Evolutionary conservation across 2,329 filamentous ascomycete genomes (phyloP).

Genomic region (Annulohypoxylon truncatum): DNA sequence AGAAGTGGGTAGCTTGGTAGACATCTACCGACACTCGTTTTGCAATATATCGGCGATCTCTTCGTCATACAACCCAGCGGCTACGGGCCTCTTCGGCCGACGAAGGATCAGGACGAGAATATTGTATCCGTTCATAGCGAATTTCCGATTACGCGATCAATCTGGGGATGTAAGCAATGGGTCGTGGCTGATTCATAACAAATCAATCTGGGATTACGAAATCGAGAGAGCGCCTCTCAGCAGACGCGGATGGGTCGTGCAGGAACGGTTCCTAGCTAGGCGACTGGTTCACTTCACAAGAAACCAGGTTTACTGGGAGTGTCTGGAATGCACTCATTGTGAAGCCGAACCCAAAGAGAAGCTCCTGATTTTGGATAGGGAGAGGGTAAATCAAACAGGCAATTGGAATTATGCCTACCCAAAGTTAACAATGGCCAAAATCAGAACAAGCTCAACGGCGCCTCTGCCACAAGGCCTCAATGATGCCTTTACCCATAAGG

Average conservation of each 20-base stretch:
- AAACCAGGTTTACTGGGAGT: conserved; percentile 13
- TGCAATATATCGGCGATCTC: conserved; percentile 8
- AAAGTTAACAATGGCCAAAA: not conserved
- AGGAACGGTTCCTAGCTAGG: conserved; percentile 1
- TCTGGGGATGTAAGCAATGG: not conserved
- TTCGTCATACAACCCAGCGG: not conserved
- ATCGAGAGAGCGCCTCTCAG: not conserved
- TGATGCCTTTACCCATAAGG: not conserved
- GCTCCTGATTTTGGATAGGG: not conserved
- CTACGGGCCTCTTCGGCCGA: not conserved
- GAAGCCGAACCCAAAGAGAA: not conserved
- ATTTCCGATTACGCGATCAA: not conserved
- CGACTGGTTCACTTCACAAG: conserved; percentile 3
- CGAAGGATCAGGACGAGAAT: not conserved
- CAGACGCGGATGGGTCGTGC: conserved; percentile 5
- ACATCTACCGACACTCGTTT: conserved; percentile 11
- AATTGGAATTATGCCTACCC: not conserved
- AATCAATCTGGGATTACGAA: not conserved
- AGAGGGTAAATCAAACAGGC: not conserved
- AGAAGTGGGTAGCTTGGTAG: not conserved
- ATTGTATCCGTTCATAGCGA: not conserved
- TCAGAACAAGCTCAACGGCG: not conserved
- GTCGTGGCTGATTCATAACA: not conserved
- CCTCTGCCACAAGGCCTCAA: not conserved
- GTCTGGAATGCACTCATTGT: not conserved